Conservation (phyloP, 257 asterid genomes). For the Solanum ossicruentum region DNA sequence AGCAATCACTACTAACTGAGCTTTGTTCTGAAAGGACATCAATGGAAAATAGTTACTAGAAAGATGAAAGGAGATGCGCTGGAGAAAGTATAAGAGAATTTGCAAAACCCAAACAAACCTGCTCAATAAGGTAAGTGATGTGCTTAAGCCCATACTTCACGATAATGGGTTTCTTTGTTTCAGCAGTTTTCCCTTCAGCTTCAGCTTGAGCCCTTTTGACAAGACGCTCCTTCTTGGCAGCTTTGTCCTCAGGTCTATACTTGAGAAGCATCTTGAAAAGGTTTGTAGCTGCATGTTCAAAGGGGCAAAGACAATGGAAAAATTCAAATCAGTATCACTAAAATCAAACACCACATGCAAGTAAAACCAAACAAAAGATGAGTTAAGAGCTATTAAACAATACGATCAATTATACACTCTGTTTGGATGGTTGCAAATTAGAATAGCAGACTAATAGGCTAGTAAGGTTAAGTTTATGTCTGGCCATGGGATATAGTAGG, state of each 20-base stretch:
- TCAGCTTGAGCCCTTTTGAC: slow-evolving; percentile 37
- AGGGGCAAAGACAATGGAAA: no score
- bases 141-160: slow-evolving; percentile 39
- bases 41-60: not conserved
- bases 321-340: not conserved
- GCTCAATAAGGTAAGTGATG: not conserved
- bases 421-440: no score
- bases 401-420: not conserved
- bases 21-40: slow-evolving; percentile 23
- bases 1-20: slow-evolving; percentile 30
- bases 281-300: slow-evolving; percentile 21
- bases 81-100: not conserved
- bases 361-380: not conserved
- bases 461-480: no score
- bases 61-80: not conserved
- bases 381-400: not conserved
- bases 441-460: no score
- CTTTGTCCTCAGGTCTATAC: not conserved
- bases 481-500: no score
- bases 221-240: not conserved
- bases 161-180: slow-evolving; percentile 16
- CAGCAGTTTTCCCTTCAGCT: slow-evolving; percentile 25
- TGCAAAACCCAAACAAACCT: not conserved
- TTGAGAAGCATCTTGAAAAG: not conserved
- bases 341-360: not conserved